Evolutionary conservation across 352 stramenopile genomes (phyloP), one percentile per base, ranked within the genome.

Genomic region (Halophytophthora polymorphica): DNA sequence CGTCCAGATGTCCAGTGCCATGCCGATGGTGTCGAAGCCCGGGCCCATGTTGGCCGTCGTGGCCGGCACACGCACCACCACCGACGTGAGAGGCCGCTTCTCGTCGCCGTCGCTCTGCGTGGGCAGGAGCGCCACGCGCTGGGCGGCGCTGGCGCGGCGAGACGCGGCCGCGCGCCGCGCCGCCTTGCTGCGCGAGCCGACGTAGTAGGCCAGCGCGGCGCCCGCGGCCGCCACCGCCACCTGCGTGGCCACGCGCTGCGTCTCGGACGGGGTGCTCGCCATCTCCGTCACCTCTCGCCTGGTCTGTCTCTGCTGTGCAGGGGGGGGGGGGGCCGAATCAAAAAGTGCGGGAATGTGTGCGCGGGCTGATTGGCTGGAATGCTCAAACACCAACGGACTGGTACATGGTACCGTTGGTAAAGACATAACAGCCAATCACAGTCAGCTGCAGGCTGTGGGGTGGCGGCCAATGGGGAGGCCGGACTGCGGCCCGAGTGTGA

Each of bases 1-100:
- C 18, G 90, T 98, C 97, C 97, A 99, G 53, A 99, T 97, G 77
- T 99, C 97, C 22, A 99, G 87, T 12, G 96, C 96, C 85, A 99
- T 97, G 39, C 95, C 96, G 61, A 99, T 97, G 48, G 93, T 98
- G 69, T 99, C 96, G 58, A 97, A 99, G 53, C 97, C 97, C 2
- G 97, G 96, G 1, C 97, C 97, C 84, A 99, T 93, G 76, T 99
- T 99, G 50, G 97, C 97, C 5, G 96, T 98, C 48, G 95, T 99
- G 17, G 97, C 97, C 12, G 97, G 97, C 57, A 99, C 97, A 31
- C 96, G 83, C 47, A 99, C 96, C n/a, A 97, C 98, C 14, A 99
- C 97, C 4, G 81, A 93, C 58, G 77, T 89, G 40, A 86, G 43
- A 19, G 59, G 63, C 18, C 40, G 65, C 60, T 86, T 88, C 21